Percentiles rank a stretch among this genome's conserved stretches.
phyloP scores from a whole-genome alignment of 495 filamentous ascomycete species.

The Evansstolkia leycettana region DNA sequence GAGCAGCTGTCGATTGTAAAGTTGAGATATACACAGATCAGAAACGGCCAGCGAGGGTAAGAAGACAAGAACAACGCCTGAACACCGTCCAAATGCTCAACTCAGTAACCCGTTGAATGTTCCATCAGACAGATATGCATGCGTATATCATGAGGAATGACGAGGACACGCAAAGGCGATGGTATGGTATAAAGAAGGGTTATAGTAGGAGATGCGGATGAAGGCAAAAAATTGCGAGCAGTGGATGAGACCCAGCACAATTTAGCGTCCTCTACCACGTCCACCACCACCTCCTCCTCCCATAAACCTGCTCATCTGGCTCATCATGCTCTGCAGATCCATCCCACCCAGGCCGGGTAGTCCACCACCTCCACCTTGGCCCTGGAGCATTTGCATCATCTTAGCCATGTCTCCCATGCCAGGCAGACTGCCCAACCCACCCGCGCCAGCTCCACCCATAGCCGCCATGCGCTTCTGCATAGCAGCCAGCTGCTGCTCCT shows the following conservation, averaged over 20 bases:
- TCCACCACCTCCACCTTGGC: conserved; percentile 31
- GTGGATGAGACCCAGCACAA: too few relatives aligned
- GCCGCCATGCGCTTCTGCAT: conserved; percentile 93
- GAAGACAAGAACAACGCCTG: too few relatives aligned
- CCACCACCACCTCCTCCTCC: conserved; percentile 27
- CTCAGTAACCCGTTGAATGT: not conserved
- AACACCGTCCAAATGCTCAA: not conserved
- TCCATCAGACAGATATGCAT: not conserved
- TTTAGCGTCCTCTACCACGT: conserved; percentile 28
- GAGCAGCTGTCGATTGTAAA: too few relatives aligned
- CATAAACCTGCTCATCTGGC: conserved; percentile 63
- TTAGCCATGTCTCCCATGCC: conserved; percentile 70
- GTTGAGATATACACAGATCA: too few relatives aligned
- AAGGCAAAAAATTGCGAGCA: too few relatives aligned
- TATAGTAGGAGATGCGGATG: too few relatives aligned
- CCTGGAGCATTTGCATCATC: conserved; percentile 67
- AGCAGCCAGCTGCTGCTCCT: conserved; percentile 86
- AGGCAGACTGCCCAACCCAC: conserved; percentile 29
- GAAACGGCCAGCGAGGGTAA: too few relatives aligned
- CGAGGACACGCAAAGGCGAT: not conserved
- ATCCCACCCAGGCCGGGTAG: conserved; percentile 51
- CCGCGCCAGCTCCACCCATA: conserved; percentile 62
- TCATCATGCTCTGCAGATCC: conserved; percentile 78
- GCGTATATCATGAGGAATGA: not conserved
- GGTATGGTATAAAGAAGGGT: not conserved